These are phyloP conservation scores for Cenococcum geophilum DNA, from an alignment of 495 filamentous ascomycete genomes.

Conservation along the genomic window DNA sequence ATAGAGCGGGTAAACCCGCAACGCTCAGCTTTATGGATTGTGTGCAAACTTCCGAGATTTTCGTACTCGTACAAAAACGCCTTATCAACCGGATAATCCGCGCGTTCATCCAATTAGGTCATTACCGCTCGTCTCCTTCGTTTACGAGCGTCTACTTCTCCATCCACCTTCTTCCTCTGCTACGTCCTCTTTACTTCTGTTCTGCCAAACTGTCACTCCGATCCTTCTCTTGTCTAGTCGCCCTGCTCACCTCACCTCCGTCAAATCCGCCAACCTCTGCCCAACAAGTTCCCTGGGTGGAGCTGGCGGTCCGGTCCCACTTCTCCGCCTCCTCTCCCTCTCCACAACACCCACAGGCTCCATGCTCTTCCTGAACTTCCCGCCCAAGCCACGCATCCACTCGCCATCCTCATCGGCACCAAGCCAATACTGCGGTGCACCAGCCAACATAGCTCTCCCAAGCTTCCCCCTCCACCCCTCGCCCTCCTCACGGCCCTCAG, in stretches of 20 bases:
- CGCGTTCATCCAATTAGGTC: conserved; percentile 3
- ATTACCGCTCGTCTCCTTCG: neutral
- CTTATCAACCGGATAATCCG: no score
- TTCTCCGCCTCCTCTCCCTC: conserved; percentile 60
- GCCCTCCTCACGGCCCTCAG: conserved; percentile 57
- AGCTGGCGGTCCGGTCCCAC: conserved; percentile 58
- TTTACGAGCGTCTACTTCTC: neutral
- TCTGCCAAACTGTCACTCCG: neutral
- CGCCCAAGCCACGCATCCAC: conserved; percentile 55
- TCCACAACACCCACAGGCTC: conserved; percentile 50
- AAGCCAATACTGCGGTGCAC: conserved; percentile 72
- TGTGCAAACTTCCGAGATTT: no score
- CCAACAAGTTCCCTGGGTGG: conserved; percentile 24
- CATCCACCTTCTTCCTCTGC: neutral
- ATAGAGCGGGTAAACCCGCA: no score
- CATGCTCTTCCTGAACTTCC: conserved; percentile 46
- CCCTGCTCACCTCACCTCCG: conserved; percentile 16
- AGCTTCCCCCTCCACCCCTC: conserved; percentile 70
- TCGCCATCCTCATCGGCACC: conserved; percentile 47
- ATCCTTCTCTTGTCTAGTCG: neutral
- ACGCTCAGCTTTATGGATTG: no score
- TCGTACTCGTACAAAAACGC: no score
- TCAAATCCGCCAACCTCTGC: conserved; percentile 18
- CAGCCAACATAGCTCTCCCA: conserved; percentile 63
- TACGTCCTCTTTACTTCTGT: neutral